Conservation (phyloP, 2,329 filamentous ascomycete species). For the Ophiostoma quercus region DNA sequence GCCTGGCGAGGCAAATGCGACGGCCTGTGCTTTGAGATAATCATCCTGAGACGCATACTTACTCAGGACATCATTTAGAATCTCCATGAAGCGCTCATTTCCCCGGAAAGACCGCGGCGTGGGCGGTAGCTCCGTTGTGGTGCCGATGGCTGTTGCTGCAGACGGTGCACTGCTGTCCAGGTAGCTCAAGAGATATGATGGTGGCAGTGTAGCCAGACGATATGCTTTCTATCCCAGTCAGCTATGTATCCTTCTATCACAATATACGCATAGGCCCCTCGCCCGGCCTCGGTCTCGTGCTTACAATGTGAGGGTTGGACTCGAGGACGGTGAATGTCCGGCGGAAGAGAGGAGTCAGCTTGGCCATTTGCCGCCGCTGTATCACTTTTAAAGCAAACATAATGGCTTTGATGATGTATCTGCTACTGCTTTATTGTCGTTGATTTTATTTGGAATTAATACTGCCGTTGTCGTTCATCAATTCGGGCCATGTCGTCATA, state of each 20-base stretch:
- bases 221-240: constrained; percentile 50
- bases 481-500: constrained; percentile 21
- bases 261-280: neutral
- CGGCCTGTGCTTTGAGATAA: constrained; percentile 44
- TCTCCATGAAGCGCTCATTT: constrained; percentile 52
- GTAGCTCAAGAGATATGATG: constrained; percentile 52
- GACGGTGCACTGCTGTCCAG: constrained; percentile 55
- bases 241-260: neutral
- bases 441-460: neutral
- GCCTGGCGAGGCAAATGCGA: constrained; percentile 55
- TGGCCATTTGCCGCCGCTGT: constrained; percentile 29
- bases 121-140: constrained; percentile 53
- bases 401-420: neutral
- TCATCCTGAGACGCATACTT: constrained; percentile 30
- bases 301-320: constrained; percentile 51
- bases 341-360: constrained; percentile 20
- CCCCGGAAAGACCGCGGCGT: constrained; percentile 55
- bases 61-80: constrained; percentile 36
- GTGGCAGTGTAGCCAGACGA: constrained; percentile 42
- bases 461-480: neutral
- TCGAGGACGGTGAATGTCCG: constrained; percentile 44
- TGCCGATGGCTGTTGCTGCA: constrained; percentile 52
- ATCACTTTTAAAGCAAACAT: constrained; percentile 30
- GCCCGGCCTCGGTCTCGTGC: neutral
- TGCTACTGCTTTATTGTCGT: neutral